Evolutionary conservation across 208 protist genomes (phyloP).

Genomic region (Entamoeba invadens): DNA sequence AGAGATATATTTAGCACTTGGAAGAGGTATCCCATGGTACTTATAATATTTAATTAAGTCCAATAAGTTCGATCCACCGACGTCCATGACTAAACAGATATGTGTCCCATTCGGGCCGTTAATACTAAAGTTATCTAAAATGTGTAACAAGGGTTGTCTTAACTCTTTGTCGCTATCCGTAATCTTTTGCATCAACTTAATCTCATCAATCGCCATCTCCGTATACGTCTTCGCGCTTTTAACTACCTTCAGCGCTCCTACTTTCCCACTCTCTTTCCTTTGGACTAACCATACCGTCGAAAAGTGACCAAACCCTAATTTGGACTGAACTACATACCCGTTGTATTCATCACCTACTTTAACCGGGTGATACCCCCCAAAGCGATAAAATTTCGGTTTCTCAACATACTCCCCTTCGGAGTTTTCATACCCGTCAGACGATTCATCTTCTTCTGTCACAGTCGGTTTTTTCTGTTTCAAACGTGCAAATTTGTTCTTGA

Average conservation of each 20-base stretch:
- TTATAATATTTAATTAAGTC: slow-evolving; percentile 6
- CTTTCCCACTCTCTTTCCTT: background rate
- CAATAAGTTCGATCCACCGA: background rate
- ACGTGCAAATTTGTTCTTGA: too few species aligned
- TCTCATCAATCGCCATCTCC: background rate
- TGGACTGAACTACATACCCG: background rate
- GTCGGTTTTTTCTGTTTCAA: too few species aligned
- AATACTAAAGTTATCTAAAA: background rate
- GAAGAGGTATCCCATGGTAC: slow-evolving; percentile 3
- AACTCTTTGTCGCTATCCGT: background rate
- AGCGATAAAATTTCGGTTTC: background rate
- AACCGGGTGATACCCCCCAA: background rate
- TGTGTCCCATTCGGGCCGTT: background rate
- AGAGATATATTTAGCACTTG: slow-evolving; percentile 54
- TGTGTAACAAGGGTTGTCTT: background rate
- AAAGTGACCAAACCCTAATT: background rate
- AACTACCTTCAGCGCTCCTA: background rate
- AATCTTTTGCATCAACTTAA: background rate
- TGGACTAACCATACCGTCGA: background rate
- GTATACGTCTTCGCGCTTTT: background rate
- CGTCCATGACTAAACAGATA: background rate
- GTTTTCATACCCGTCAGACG: background rate
- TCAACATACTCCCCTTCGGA: background rate
- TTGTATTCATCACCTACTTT: background rate
- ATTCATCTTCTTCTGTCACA: background rate